These are phyloP conservation scores for Cyberlindnera maclurae DNA, from an alignment of 805 yeast species.

Conservation along the genomic window DNA sequence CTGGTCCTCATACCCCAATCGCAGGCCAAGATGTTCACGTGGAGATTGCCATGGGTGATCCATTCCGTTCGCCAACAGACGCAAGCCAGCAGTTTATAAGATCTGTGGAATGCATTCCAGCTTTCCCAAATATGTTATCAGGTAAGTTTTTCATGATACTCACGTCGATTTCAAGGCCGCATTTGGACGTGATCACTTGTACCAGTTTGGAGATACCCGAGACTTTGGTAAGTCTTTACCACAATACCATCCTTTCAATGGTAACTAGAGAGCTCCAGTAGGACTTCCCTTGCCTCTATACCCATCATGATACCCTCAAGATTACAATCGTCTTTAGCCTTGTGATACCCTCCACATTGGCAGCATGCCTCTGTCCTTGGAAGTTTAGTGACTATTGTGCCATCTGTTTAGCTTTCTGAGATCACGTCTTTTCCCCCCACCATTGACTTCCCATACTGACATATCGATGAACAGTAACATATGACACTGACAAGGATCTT, in stretches of 20 bases:
- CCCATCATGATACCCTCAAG: not conserved
- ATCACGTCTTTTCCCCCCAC: not conserved
- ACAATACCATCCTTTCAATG: not conserved
- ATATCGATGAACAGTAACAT: not conserved
- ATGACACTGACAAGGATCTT: not conserved
- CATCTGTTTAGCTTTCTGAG: not conserved
- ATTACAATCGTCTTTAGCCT: too few species aligned
- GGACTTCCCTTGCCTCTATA: not conserved
- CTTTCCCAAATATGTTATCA: conserved; percentile 1
- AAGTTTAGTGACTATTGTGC: too few species aligned
- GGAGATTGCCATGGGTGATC: not conserved
- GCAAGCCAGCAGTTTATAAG: too few species aligned
- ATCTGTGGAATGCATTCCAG: not conserved
- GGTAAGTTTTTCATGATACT: not conserved
- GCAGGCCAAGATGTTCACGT: not conserved
- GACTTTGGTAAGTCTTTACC: not conserved
- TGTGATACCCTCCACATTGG: too few species aligned
- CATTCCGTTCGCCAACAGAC: not conserved
- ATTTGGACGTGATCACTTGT: too few species aligned
- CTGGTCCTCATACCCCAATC: not conserved
- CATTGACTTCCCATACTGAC: not conserved
- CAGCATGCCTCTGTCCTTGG: too few species aligned
- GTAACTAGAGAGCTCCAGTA: not conserved
- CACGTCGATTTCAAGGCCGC: not conserved
- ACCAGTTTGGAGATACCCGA: not conserved